phyloP scores from a whole-genome alignment of 345 rosid species.

The Lumnitzera racemosa region DNA sequence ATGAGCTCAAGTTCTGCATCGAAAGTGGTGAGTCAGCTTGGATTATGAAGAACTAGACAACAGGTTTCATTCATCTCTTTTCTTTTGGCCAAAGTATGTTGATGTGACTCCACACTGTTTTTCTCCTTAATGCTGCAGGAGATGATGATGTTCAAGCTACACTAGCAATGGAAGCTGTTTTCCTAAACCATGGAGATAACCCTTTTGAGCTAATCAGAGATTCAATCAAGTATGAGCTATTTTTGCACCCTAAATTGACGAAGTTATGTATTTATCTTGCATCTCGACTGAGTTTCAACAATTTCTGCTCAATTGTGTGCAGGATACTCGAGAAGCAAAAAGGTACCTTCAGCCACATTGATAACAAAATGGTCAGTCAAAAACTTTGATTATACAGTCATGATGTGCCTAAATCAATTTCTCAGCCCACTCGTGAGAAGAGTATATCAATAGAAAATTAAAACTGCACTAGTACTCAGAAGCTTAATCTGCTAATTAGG shows the following conservation, averaged over 20 bases:
- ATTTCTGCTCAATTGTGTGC: background rate
- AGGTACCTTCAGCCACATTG: slow-evolving; percentile 48
- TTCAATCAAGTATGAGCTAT: slow-evolving; percentile 37
- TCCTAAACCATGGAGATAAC: slow-evolving; percentile 45
- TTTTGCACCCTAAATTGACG: no score
- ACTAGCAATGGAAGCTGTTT: slow-evolving; percentile 34
- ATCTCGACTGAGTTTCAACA: background rate
- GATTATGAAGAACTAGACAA: no score
- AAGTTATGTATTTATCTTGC: no score
- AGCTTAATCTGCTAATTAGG: no score
- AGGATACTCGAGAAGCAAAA: slow-evolving; percentile 52
- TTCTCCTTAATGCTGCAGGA: slow-evolving; percentile 26
- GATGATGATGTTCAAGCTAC: slow-evolving; percentile 36
- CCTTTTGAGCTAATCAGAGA: slow-evolving; percentile 50
- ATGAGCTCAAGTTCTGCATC: slow-evolving; percentile 52
- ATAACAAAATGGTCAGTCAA: slow-evolving; percentile 42
- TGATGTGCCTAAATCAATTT: background rate
- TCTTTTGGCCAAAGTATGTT: no score
- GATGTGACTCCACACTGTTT: background rate
- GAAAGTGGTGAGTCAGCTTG: slow-evolving; percentile 38
- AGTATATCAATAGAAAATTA: no score
- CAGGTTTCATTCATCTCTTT: no score
- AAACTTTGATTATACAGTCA: background rate
- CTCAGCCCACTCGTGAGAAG: no score
- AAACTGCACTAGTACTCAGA: no score